Evolutionary conservation across 495 filamentous ascomycete genomes (phyloP).

Genomic region (Talaromyces adpressus): DNA sequence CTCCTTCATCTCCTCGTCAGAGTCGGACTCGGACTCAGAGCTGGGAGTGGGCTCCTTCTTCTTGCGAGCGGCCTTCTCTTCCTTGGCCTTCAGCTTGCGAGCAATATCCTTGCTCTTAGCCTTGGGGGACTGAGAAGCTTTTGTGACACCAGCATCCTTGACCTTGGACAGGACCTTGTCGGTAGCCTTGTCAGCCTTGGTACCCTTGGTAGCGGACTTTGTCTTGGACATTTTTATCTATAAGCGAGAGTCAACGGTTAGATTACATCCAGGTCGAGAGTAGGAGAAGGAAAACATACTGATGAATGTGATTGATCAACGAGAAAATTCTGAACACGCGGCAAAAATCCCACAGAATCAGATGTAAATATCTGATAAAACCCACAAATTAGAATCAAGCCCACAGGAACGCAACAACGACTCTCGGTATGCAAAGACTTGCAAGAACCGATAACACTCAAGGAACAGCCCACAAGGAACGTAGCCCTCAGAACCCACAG

Average conservation of each 20-base stretch:
- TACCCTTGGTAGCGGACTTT: conserved; percentile 35
- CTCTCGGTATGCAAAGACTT: conserved; percentile 26
- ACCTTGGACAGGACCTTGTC: conserved; percentile 45
- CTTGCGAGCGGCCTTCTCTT: conserved; percentile 28
- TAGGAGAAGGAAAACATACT: conserved; percentile 12
- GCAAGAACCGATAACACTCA: conserved; percentile 11
- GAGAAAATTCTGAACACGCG: conserved; percentile 27
- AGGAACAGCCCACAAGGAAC: conserved; percentile 34
- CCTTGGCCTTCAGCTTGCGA: conserved; percentile 36
- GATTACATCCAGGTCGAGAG: conserved; percentile 3
- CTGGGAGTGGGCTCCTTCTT: conserved; percentile 43
- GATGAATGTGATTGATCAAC: conserved; percentile 1
- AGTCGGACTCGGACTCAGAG: conserved; percentile 40
- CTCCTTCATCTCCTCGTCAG: conserved; percentile 34
- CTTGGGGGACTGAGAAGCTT: conserved; percentile 31
- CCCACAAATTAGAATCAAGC: conserved; percentile 17
- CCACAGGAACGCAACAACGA: conserved; percentile 25
- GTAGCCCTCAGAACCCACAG: conserved; percentile 34
- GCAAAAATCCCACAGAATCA: conserved; percentile 40
- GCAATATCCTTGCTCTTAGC: conserved; percentile 46
- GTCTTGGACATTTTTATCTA: conserved; percentile 45
- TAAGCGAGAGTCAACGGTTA: conserved; percentile 16
- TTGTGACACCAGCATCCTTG: conserved; percentile 37
- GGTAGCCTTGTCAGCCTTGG: conserved; percentile 38
- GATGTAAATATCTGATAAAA: conserved; percentile 16